These are phyloP conservation scores for Pinus tabuliformis DNA, from an alignment of 75 land plant genomes.

Conservation along the genomic window DNA sequence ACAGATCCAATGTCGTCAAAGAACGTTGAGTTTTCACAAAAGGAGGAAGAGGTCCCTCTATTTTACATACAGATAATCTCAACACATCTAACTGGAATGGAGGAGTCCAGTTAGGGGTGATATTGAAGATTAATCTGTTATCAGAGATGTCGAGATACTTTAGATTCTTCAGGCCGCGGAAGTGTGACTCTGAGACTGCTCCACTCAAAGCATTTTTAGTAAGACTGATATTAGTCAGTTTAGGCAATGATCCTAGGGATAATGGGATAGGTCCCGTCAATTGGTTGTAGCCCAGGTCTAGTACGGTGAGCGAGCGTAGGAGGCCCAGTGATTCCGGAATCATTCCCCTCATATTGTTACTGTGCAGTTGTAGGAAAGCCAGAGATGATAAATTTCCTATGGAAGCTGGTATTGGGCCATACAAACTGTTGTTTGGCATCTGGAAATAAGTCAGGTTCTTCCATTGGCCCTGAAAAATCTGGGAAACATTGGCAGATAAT, in stretches of 20 bases:
- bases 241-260: conserved; percentile 33
- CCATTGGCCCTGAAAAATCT: not conserved
- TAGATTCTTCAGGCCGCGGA: not conserved
- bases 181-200: not conserved
- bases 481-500: not conserved
- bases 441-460: not conserved
- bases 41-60: not conserved
- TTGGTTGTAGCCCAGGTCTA: conserved; percentile 50
- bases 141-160: not conserved
- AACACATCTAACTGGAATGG: not conserved
- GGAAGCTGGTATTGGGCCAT: conserved; percentile 24
- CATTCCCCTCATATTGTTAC: conserved; percentile 37
- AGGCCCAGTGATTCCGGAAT: conserved; percentile 54
- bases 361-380: conserved; percentile 30
- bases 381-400: conserved; percentile 11
- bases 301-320: conserved; percentile 31
- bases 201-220: conserved; percentile 2
- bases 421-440: not conserved
- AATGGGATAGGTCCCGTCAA: conserved; percentile 56
- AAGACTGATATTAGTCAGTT: not conserved
- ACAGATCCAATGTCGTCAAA: not conserved
- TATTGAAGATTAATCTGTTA: not conserved
- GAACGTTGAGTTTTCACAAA: not conserved
- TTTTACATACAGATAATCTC: not conserved
- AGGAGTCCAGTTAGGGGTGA: not conserved